Percentiles rank a stretch among this genome's conserved stretches.
Conservation (phyloP, 1,284 basidiomycete genomes). For the Ustilago xerochloae region DNA sequence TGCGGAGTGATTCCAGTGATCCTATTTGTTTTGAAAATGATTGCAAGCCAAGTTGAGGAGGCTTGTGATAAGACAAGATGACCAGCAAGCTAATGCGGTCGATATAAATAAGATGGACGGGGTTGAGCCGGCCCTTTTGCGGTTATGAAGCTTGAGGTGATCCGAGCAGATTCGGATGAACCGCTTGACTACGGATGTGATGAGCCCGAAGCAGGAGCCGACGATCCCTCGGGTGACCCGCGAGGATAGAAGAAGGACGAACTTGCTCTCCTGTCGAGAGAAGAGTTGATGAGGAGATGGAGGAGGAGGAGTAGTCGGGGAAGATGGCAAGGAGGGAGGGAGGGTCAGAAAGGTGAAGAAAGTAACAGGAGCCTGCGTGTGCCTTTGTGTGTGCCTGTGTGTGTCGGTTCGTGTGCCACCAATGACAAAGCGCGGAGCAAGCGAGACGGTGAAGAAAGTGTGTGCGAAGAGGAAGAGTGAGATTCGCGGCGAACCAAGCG, state of each 20-base stretch:
- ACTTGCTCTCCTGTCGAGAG: slow-evolving; percentile 9
- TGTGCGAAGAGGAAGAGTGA: too few species aligned
- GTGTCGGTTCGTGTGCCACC: neutral
- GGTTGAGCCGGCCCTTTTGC: slow-evolving; percentile 41
- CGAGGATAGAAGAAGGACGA: neutral
- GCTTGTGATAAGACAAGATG: slow-evolving; percentile 2
- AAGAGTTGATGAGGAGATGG: slow-evolving; percentile 3
- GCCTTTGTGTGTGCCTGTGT: neutral
- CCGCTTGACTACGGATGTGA: neutral
- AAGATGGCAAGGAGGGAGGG: neutral
- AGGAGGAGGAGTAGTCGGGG: neutral
- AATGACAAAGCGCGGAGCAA: neutral
- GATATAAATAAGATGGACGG: slow-evolving; percentile 20
- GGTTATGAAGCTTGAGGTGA: neutral
- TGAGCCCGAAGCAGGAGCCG: slow-evolving; percentile 9
- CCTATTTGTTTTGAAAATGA: neutral
- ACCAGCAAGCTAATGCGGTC: slow-evolving; percentile 21
- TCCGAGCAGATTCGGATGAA: neutral
- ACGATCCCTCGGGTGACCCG: slow-evolving; percentile 15
- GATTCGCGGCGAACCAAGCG: too few species aligned
- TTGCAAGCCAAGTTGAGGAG: slow-evolving; percentile 21
- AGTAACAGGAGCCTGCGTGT: neutral
- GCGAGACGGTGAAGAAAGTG: neutral
- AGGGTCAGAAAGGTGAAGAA: too few species aligned
- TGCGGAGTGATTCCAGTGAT: neutral